Evolutionary conservation across 257 asterid species (phyloP), one percentile per base, ranked within the genome.

Genomic region (Solanum habrochaites): DNA sequence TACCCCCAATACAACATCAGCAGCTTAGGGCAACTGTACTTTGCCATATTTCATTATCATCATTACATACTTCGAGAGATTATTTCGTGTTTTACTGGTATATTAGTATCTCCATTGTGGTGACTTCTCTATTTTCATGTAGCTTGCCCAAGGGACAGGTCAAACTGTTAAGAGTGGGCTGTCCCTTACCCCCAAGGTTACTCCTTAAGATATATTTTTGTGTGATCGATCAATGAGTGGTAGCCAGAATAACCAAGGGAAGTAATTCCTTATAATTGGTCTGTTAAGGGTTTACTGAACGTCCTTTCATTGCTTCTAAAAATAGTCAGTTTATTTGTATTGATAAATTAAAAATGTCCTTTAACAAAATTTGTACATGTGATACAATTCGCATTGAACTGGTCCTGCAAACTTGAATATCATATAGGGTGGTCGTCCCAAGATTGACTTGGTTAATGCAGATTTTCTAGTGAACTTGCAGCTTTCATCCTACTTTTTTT

Each of bases 151-250:
- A 93, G 89, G 99, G 99, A 84, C 99, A 88, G 99, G 99, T 74
- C 99, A 97, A 88, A 89, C 95, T 12, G 91, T 97, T 88, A 94
- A 93, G n/a, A 93, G 94, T 97, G n/a, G 91, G 99, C 98, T 39
- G 99, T 97, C n/a, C 60, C 98, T 97, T 88, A 97, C n/a, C n/a
- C 99, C 20, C 99, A 97, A 95, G 99, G 98, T n/a, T 95, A 91
- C 86, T 56, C 82, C 87, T 32, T 86, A 72, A 42, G 12, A 66
- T 43, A 47, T 80, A 29, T n/a, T 80, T 27, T 27, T 27, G 66
- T 80, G 66, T 80, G 43, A 80, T 80, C 7, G 12, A 27, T 80
- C 43, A n/a, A 9, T 80, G 67, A 47, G 10, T 47, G n/a, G 83
- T 18, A 47, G 85, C 29, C 67, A 80, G n/a, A 75, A 80, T 47